These are phyloP conservation scores for Akanthomyces muscarius DNA, from an alignment of 2,329 filamentous ascomycete genomes.

Conservation along the genomic window DNA sequence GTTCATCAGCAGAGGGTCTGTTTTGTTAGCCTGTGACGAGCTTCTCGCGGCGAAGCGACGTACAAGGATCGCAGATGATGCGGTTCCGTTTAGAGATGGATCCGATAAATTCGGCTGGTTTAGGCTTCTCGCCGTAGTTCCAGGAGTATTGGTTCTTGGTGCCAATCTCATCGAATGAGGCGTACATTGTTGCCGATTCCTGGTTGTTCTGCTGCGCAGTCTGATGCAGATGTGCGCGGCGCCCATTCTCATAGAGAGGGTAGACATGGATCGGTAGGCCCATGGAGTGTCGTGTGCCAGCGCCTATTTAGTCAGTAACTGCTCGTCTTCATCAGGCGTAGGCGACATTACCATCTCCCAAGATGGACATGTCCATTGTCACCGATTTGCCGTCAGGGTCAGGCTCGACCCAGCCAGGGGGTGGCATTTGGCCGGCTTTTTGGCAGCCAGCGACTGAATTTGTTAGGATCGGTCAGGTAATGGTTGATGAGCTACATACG, in stretches of 20 bases:
- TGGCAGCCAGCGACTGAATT: slow-evolving; percentile 31
- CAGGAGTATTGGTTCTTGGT: slow-evolving; percentile 52
- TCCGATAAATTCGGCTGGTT: slow-evolving; percentile 48
- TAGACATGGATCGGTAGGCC: slow-evolving; percentile 65
- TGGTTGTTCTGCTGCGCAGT: slow-evolving; percentile 50
- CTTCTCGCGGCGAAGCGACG: slow-evolving; percentile 22
- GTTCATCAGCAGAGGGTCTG: slow-evolving; percentile 67
- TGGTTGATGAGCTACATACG: slow-evolving; percentile 29
- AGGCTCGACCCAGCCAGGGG: slow-evolving; percentile 54
- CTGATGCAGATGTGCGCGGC: slow-evolving; percentile 54
- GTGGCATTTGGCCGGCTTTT: slow-evolving; percentile 37
- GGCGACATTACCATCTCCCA: slow-evolving; percentile 27
- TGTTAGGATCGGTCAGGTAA: slow-evolving; percentile 16
- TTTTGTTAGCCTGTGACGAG: neutral
- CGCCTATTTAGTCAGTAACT: slow-evolving; percentile 35
- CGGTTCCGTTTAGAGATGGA: slow-evolving; percentile 54
- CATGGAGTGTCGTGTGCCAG: slow-evolving; percentile 54
- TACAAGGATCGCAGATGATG: slow-evolving; percentile 67
- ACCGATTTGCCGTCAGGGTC: slow-evolving; percentile 43
- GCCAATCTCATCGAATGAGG: slow-evolving; percentile 55
- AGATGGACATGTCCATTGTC: slow-evolving; percentile 44
- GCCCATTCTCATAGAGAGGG: slow-evolving; percentile 62
- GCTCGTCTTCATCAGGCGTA: neutral
- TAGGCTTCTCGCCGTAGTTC: slow-evolving; percentile 46
- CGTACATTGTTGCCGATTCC: slow-evolving; percentile 59